These are phyloP conservation scores for Aspergillus candidus DNA, from an alignment of 2,329 filamentous ascomycete species.

Conservation along the genomic window DNA sequence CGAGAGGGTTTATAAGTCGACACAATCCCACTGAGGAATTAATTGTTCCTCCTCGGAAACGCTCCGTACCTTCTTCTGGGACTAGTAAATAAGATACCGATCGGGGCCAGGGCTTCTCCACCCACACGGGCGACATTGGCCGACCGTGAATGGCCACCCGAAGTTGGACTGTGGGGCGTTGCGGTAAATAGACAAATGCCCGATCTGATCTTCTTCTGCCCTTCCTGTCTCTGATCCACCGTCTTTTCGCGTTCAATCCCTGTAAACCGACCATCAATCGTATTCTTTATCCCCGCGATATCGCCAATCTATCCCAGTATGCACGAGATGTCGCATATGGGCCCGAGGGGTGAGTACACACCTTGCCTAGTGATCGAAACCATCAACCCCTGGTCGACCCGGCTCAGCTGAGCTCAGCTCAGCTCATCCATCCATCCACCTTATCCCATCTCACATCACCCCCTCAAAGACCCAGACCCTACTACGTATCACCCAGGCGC, in stretches of 20 bases:
- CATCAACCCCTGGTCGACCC: not conserved
- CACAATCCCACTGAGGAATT: too few relatives aligned
- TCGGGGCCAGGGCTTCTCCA: too few relatives aligned
- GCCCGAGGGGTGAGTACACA: constrained; percentile 29
- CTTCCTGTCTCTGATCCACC: not conserved
- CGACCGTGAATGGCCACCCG: too few relatives aligned
- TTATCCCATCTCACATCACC: too few relatives aligned
- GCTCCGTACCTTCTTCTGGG: too few relatives aligned
- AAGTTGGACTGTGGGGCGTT: too few relatives aligned
- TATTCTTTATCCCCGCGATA: not conserved
- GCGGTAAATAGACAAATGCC: not conserved
- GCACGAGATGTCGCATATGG: constrained; percentile 41
- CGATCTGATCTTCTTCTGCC: not conserved
- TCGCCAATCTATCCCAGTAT: constrained; percentile 16
- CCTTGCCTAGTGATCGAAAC: not conserved
- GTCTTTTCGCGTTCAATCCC: not conserved
- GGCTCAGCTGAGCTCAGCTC: constrained; percentile 4
- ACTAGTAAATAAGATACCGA: too few relatives aligned
- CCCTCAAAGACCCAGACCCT: too few relatives aligned
- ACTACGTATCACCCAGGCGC: too few relatives aligned
- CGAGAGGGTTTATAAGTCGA: too few relatives aligned
- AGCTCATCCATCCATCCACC: not conserved
- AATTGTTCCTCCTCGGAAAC: too few relatives aligned
- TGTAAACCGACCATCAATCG: constrained; percentile 1
- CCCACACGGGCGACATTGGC: too few relatives aligned